Conservation (phyloP, 1,139 yeast species). For the Nakaseomyces sp. region DNA sequence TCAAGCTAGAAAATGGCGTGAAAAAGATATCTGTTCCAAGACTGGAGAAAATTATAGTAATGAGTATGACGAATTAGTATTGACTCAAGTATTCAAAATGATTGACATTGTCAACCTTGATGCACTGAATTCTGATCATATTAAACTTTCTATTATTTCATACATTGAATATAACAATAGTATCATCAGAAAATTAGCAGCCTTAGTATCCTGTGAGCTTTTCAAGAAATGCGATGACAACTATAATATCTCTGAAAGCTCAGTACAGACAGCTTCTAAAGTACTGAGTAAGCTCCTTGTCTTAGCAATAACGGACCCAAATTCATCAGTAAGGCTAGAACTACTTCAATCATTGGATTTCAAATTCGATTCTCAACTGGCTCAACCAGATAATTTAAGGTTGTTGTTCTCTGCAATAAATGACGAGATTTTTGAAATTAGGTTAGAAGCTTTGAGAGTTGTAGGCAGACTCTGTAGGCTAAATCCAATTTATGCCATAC, state of each 20-base stretch:
- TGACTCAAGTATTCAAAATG: constrained; percentile 42
- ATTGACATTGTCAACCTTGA: constrained; percentile 67
- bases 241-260: constrained; percentile 73
- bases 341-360: constrained; percentile 67
- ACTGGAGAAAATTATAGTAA: constrained; percentile 31
- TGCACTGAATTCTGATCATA: constrained; percentile 76
- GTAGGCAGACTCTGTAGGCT: constrained; percentile 78
- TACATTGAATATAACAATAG: constrained; percentile 76
- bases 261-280: constrained; percentile 75
- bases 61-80: constrained; percentile 25
- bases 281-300: constrained; percentile 74
- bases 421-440: constrained; percentile 79
- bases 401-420: constrained; percentile 80
- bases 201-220: constrained; percentile 73
- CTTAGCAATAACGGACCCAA: constrained; percentile 84
- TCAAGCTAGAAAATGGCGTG: constrained; percentile 69
- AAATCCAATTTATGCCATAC: constrained; percentile 94
- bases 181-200: constrained; percentile 75
- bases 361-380: constrained; percentile 79
- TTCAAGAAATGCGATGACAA: constrained; percentile 62
- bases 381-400: constrained; percentile 87
- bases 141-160: constrained; percentile 68
- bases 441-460: constrained; percentile 69
- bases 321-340: constrained; percentile 71
- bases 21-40: constrained; percentile 62